Base-by-base conservation (phyloP, 305 asterid species). In the Fraxinus ornus region DNA sequence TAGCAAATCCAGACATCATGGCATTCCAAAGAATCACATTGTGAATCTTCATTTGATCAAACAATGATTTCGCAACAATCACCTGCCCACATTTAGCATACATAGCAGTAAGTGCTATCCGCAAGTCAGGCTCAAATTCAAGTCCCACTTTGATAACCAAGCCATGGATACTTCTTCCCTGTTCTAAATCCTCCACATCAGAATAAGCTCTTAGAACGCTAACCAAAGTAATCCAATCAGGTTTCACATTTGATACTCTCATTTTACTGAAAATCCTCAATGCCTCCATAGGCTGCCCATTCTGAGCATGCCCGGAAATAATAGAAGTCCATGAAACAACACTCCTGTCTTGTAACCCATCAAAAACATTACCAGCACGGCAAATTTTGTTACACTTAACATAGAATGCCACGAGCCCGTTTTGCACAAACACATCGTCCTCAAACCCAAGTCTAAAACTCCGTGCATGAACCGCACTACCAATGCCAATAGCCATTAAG, bases 1-100 rank as follows among this genome's bases (percentile, higher is more conserved):
- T 93, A 12, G 91, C 94, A 60, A 87, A 91, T 15, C 95, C 97
- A 0, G 94, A 90, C 44, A 93, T 91, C 91, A 93, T 87, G 73
- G 91, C 88, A 83, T 90, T 93, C 93, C 92, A 91, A 33, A 90
- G 88, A 83, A 91, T 85, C 73, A 91, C 91, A 70, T 87, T 79
- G 1, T 41, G 64, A 1, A 47, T 41, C 26, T 83, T 78, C 82
- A 84, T 70, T 68, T 83, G 86, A 73, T 90, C 88, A 41, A 93
- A 91, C 80, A 93, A 55, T 1, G 83, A 66, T 76, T 83, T 91
- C 32, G 94, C 92, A 73, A 81, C 82, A 86, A 64, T 73, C 66
- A 88, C 84, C 64, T 85, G 83, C 39, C 95, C 94, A 77, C 91
- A 83, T 84, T 91, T 93, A 12, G 92, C 89, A 33, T 93, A 93